Conservation (phyloP, 495 filamentous ascomycete species). For the Penicillium coprophilum region DNA sequence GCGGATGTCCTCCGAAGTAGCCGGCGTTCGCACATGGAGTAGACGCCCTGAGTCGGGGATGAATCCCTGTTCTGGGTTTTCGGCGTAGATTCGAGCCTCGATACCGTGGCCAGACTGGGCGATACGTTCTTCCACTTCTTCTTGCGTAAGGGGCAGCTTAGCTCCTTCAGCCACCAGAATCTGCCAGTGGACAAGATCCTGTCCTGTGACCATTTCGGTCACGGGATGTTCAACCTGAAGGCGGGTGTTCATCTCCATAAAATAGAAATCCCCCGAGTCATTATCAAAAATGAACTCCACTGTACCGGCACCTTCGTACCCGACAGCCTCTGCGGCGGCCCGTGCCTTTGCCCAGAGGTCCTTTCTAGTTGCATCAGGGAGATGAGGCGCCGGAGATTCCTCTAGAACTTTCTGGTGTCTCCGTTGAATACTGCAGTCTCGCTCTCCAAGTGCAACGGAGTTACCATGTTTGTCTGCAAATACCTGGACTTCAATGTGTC, state of each 20-base stretch:
- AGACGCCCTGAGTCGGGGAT: constrained; percentile 91
- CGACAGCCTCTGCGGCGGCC: constrained; percentile 84
- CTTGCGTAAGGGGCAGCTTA: constrained; percentile 80
- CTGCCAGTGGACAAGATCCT: constrained; percentile 96
- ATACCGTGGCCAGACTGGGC: constrained; percentile 78
- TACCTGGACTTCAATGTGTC: constrained; percentile 97
- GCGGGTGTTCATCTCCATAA: constrained; percentile 99
- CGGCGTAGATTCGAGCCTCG: constrained; percentile 94
- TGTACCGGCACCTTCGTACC: constrained; percentile 93
- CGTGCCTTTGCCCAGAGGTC: constrained; percentile 94
- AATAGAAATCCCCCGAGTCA: constrained; percentile 90
- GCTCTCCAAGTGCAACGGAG: constrained; percentile 78
- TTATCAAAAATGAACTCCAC: constrained; percentile 99
- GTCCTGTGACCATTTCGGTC: constrained; percentile 93
- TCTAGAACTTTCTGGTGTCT: constrained; percentile 97
- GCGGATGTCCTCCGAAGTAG: constrained; percentile 66
- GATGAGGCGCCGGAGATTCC: constrained; percentile 88
- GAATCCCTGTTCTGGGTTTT: constrained; percentile 87
- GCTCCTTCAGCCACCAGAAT: constrained; percentile 88
- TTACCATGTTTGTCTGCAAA: constrained; percentile 91
- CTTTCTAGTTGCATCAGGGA: constrained; percentile 73
- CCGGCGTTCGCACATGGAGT: constrained; percentile 75
- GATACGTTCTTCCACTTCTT: constrained; percentile 76
- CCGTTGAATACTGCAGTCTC: constrained; percentile 84
- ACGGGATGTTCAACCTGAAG: constrained; percentile 98